These are phyloP conservation scores for Cyberlindnera mycetangii DNA, from an alignment of 805 yeast genomes.

Conservation along the genomic window DNA sequence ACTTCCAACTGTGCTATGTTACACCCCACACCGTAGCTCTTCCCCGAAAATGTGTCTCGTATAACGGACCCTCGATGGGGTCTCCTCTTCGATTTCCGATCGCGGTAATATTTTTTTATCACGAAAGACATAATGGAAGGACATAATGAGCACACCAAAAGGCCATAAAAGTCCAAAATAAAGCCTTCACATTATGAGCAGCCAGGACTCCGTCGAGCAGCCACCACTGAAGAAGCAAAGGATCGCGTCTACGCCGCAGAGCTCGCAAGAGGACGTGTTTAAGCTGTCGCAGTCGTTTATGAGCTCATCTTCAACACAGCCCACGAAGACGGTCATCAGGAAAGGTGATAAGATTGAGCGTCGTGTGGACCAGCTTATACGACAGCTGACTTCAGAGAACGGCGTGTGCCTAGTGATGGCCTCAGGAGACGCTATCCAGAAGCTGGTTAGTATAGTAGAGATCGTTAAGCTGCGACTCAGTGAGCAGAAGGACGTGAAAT, in stretches of 20 bases:
- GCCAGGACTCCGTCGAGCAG: conserved; percentile 5
- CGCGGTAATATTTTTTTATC: no score
- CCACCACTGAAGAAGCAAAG: conserved; percentile 19
- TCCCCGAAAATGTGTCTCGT: no score
- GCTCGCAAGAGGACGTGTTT: background rate
- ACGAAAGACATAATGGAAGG: no score
- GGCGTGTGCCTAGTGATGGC: conserved; percentile 19
- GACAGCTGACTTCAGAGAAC: background rate
- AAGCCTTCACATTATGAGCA: no score
- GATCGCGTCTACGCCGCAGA: background rate
- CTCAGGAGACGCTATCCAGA: conserved; percentile 26
- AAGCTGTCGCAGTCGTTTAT: conserved; percentile 3
- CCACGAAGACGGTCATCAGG: conserved; percentile 16
- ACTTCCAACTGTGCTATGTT: background rate
- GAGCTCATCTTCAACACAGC: background rate
- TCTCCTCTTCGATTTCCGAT: no score
- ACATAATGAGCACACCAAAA: no score
- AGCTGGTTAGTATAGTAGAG: conserved; percentile 24
- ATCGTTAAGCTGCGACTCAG: conserved; percentile 20
- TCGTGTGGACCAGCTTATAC: conserved; percentile 15
- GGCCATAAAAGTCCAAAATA: no score
- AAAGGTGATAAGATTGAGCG: conserved; percentile 25
- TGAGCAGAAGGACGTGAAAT: conserved; percentile 5
- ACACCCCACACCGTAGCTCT: no score
- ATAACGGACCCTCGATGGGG: no score